phyloP scores from a whole-genome alignment of 176 grass and related monocot genomes.

The Oryza brachyantha region DNA sequence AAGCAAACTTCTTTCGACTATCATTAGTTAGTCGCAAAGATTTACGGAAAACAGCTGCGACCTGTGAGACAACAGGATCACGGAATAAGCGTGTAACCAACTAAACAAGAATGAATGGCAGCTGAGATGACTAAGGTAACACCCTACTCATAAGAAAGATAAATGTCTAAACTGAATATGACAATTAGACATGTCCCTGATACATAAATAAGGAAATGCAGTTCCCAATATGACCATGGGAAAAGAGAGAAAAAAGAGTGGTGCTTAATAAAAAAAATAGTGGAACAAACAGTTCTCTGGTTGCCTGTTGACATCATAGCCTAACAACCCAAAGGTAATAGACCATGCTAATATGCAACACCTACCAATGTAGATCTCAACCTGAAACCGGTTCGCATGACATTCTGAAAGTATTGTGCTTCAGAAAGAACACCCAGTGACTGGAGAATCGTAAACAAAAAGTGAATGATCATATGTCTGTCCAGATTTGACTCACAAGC shows the following conservation, averaged over 20 bases:
- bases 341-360: slow-evolving; percentile 20
- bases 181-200: slow-evolving; percentile 11
- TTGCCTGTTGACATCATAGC: background rate
- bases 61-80: slow-evolving; percentile 42
- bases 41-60: slow-evolving; percentile 92
- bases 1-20: slow-evolving; percentile 80
- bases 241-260: slow-evolving; percentile 14
- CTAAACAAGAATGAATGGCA: background rate
- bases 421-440: slow-evolving; percentile 80
- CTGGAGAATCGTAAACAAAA: slow-evolving; percentile 38
- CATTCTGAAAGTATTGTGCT: slow-evolving; percentile 99
- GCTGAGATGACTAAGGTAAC: background rate
- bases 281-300: slow-evolving; percentile 7
- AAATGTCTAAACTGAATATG: background rate
- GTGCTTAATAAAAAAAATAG: background rate
- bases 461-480: background rate
- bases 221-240: background rate
- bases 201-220: background rate
- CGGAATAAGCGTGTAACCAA: background rate
- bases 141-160: background rate
- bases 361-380: slow-evolving; percentile 92
- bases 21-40: slow-evolving; percentile 88
- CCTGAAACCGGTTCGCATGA: slow-evolving; percentile 95
- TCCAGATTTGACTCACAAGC: background rate
- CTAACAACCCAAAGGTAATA: slow-evolving; percentile 22